These are phyloP conservation scores for Cryphonectria radicalis DNA, from an alignment of 2,329 filamentous ascomycete species.

Conservation along the genomic window DNA sequence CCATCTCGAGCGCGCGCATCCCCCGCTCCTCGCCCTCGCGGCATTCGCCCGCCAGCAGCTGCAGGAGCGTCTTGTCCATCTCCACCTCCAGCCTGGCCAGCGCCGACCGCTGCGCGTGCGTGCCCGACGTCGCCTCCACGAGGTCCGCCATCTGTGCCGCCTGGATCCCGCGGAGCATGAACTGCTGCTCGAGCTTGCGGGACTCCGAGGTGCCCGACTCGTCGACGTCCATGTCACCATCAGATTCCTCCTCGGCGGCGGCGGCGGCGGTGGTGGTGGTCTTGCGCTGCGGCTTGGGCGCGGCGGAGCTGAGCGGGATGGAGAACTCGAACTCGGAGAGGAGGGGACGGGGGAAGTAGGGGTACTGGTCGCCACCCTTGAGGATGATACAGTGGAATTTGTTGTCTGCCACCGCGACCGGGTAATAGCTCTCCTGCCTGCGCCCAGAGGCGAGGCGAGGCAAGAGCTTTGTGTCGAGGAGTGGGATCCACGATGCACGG, in stretches of 20 bases:
- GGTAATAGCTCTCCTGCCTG: slow-evolving; percentile 92
- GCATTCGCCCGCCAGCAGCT: slow-evolving; percentile 88
- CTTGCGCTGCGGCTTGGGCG: slow-evolving; percentile 36
- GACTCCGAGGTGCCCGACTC: slow-evolving; percentile 50
- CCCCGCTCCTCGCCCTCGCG: slow-evolving; percentile 89
- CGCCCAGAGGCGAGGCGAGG: slow-evolving; percentile 81
- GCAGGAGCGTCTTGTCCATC: slow-evolving; percentile 86
- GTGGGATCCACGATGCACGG: slow-evolving; percentile 87
- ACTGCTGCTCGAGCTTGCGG: slow-evolving; percentile 76
- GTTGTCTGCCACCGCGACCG: slow-evolving; percentile 86
- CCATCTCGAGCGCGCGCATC: slow-evolving; percentile 93
- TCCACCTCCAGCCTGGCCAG: slow-evolving; percentile 78
- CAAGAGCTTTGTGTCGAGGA: slow-evolving; percentile 86
- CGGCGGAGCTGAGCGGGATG: slow-evolving; percentile 70
- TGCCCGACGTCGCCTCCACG: slow-evolving; percentile 68
- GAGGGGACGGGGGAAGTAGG: slow-evolving; percentile 87
- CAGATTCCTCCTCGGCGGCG: slow-evolving; percentile 38
- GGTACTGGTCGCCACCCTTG: slow-evolving; percentile 90
- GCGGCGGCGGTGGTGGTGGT: slow-evolving; percentile 33
- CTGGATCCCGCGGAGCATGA: slow-evolving; percentile 74
- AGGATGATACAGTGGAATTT: slow-evolving; percentile 99
- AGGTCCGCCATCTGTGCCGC: slow-evolving; percentile 77
- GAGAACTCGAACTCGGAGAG: slow-evolving; percentile 93
- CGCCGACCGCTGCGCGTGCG: slow-evolving; percentile 66
- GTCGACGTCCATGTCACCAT: slow-evolving; percentile 41